Percentiles rank a stretch among this genome's conserved stretches.
Conservation (phyloP, 2,329 filamentous ascomycete genomes). For the Claviceps lovelessii region DNA sequence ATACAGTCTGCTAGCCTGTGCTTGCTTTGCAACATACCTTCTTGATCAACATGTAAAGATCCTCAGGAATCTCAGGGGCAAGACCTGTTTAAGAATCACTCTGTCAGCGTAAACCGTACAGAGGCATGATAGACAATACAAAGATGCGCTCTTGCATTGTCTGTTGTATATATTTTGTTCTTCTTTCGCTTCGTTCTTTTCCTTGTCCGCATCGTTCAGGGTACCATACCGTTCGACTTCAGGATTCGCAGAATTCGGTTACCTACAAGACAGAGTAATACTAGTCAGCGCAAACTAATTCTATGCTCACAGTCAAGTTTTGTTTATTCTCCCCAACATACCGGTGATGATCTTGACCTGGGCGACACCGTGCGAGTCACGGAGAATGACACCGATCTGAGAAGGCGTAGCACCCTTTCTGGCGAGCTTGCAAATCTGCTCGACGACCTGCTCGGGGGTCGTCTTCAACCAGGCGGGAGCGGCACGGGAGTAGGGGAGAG, state of each 20-base stretch:
- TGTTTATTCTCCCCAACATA: constrained; percentile 32
- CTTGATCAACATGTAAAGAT: constrained; percentile 99
- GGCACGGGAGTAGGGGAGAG: constrained; percentile 91
- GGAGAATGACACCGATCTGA: constrained; percentile 96
- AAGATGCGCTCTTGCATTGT: constrained; percentile 13
- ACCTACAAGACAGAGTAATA: constrained; percentile 37
- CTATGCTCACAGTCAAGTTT: background rate
- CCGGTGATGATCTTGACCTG: constrained; percentile 96
- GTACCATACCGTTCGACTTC: constrained; percentile 82
- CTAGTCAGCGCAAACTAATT: background rate
- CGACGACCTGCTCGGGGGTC: constrained; percentile 93
- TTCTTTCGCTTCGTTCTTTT: constrained; percentile 14
- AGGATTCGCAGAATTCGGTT: constrained; percentile 99
- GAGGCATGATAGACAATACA: constrained; percentile 46
- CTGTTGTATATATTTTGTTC: constrained; percentile 14
- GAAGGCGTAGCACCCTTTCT: constrained; percentile 97
- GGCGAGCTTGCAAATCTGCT: constrained; percentile 98
- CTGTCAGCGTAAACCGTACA: constrained; percentile 87
- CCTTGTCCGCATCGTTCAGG: constrained; percentile 14
- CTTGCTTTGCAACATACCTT: constrained; percentile 48
- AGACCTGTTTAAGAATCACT: constrained; percentile 85
- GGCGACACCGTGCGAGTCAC: constrained; percentile 95
- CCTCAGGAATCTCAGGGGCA: constrained; percentile 96
- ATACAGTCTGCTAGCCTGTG: background rate
- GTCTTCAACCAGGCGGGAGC: constrained; percentile 95